Evolutionary conservation across 106 monocot genomes (phyloP), one percentile per base, ranked within the genome.

Genomic region (Triglochin maritima): DNA sequence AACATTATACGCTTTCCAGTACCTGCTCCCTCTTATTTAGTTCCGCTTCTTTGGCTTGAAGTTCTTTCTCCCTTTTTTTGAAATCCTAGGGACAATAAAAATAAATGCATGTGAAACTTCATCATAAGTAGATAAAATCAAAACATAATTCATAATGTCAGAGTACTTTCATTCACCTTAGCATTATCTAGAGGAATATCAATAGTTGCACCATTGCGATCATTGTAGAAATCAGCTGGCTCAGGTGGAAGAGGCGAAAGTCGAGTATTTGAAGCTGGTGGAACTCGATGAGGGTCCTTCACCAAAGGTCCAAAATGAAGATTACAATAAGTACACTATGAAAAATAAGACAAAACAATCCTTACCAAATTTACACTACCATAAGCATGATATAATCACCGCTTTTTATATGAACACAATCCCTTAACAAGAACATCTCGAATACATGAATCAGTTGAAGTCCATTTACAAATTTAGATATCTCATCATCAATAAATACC

Each of bases 231-330:
- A 80, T 90, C 95, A 62, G 87, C 87, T 53, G 90, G 90, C 64
- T 96, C 95, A 43, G 87, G 95, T 49, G 90, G 90, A 71, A 96
- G 87, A 44, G 95, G 95, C 56, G 90, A 87, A 72, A 90, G 95
- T 74, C 87, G 79, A 11, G 90, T 85, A 87, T 82, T 88, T 17
- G 85, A 81, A 50, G 87, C 90, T 58, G 87, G 73, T 67, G 90
- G 83, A 56, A 96, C 95, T 61, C 77, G 82, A 50, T 83, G 76
- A 61, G 90, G 83, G 47, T 87, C 67, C 90, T 96, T 71, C 7
- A 54, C 29, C 29, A 29, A n/a, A n/a, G n/a, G n/a, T n/a, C n/a
- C n/a, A n/a, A 29, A 29, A 29, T 29, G 29, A 29, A 29, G 29
- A 29, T 29, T 29, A 29, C 29, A 0, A 29, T 29, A 29, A 29